These are phyloP conservation scores for Paramecium sonneborni DNA, from an alignment of 73 alveolate genomes.

Conservation along the genomic window DNA sequence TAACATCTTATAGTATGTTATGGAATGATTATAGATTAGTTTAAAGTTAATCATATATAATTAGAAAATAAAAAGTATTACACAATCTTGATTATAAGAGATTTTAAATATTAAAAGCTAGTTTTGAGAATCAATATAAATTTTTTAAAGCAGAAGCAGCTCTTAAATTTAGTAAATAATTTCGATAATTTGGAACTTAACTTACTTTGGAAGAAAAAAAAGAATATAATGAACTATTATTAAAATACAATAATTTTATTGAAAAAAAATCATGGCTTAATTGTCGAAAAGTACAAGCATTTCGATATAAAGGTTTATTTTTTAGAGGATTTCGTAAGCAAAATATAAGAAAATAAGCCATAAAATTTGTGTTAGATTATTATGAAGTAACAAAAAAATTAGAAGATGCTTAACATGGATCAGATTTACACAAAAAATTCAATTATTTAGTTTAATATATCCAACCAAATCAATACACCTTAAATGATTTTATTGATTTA, in stretches of 20 bases:
- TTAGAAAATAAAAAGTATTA: neutral
- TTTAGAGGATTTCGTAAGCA: slow-evolving; percentile 34
- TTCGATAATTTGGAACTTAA: neutral
- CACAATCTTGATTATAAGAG: slow-evolving; percentile 9
- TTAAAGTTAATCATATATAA: neutral
- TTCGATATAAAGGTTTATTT: neutral
- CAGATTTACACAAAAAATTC: neutral
- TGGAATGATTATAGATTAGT: slow-evolving; percentile 26
- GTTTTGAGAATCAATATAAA: neutral
- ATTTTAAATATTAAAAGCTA: neutral
- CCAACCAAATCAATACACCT: neutral
- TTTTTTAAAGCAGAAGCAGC: neutral
- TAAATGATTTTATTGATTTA: neutral
- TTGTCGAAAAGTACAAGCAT: neutral
- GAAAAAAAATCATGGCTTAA: slow-evolving; percentile 36
- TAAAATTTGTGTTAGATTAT: neutral
- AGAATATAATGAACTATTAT: neutral
- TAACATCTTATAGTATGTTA: neutral
- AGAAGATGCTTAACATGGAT: neutral
- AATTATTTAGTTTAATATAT: neutral
- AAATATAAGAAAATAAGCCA: neutral
- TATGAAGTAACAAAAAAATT: neutral
- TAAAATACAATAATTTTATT: neutral
- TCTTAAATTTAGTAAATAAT: neutral
- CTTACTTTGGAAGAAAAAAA: neutral